These are phyloP conservation scores for Colletotrichum euphorbiae DNA, from an alignment of 2,329 filamentous ascomycete genomes.

Conservation along the genomic window DNA sequence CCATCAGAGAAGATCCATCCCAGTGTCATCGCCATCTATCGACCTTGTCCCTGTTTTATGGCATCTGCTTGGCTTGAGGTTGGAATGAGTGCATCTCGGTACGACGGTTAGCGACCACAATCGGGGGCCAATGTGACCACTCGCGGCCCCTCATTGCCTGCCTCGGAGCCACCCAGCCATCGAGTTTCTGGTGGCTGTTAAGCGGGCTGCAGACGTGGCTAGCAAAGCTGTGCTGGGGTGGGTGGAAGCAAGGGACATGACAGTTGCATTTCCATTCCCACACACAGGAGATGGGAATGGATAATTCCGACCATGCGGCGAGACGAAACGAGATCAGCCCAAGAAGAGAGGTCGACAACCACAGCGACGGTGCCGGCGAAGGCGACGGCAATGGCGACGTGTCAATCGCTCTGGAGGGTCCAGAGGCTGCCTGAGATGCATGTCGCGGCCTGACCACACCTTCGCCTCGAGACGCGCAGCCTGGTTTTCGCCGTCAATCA, in stretches of 20 bases:
- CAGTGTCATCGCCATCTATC: neutral
- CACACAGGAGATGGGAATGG: neutral
- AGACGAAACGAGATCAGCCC: neutral
- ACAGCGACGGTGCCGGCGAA: neutral
- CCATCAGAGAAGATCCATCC: neutral
- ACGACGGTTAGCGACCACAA: conserved; percentile 7
- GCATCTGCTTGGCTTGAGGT: conserved; percentile 16
- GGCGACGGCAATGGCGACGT: neutral
- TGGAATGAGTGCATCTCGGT: conserved; percentile 15
- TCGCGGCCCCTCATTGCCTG: neutral
- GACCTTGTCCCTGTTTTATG: conserved; percentile 13
- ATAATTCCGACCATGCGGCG: conserved; percentile 1
- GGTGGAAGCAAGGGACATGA: conserved; percentile 4
- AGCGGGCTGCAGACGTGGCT: neutral
- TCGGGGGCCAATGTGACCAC: conserved; percentile 21
- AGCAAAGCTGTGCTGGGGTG: neutral
- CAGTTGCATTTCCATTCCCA: neutral
- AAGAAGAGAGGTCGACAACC: neutral
- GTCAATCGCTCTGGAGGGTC: neutral
- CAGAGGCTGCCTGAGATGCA: neutral
- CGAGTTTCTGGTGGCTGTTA: neutral
- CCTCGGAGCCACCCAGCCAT: neutral
- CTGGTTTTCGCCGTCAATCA: neutral
- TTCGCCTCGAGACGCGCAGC: neutral
- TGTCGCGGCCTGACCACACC: conserved; percentile 6